These are phyloP conservation scores for Suillus variegatus DNA, from an alignment of 768 basidiomycete species.

Conservation along the genomic window DNA sequence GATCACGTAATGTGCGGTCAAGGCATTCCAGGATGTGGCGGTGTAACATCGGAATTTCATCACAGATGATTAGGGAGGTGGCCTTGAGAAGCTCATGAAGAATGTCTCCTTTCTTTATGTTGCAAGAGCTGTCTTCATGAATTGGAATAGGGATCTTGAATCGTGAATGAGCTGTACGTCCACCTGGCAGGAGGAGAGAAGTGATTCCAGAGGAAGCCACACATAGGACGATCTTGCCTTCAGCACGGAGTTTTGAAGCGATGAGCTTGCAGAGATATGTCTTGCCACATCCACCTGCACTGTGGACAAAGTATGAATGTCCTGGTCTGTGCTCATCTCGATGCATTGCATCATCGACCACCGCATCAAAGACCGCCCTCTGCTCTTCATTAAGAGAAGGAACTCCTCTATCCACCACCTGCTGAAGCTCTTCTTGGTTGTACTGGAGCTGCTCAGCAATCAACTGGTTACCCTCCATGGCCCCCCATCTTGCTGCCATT, in stretches of 20 bases:
- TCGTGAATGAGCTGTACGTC: constrained; percentile 21
- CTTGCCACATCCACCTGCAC: too few relatives aligned
- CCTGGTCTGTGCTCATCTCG: constrained; percentile 5
- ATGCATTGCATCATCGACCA: constrained; percentile 26
- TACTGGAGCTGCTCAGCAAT: constrained; percentile 14
- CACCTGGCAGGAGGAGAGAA: too few relatives aligned
- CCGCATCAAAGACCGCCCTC: constrained; percentile 24
- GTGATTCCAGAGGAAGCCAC: too few relatives aligned
- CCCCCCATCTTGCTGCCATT: constrained; percentile 17
- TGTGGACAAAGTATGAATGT: too few relatives aligned
- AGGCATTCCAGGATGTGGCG: constrained; percentile 40
- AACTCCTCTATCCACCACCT: constrained; percentile 10
- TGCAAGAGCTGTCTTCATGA: constrained; percentile 30
- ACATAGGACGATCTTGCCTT: too few relatives aligned
- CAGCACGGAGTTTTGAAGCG: too few relatives aligned
- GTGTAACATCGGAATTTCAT: constrained; percentile 43
- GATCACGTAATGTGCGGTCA: constrained; percentile 37
- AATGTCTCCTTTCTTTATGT: constrained; percentile 33
- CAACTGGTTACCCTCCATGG: constrained; percentile 17
- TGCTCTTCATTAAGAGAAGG: constrained; percentile 25
- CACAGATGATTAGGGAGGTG: constrained; percentile 43
- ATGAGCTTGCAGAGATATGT: too few relatives aligned
- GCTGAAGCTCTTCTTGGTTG: not conserved
- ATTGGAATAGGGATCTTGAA: constrained; percentile 49
- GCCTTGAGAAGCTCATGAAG: constrained; percentile 33